Conservation (phyloP, 192 early-diverging fungal species). For the Chytriomyces confervae region DNA sequence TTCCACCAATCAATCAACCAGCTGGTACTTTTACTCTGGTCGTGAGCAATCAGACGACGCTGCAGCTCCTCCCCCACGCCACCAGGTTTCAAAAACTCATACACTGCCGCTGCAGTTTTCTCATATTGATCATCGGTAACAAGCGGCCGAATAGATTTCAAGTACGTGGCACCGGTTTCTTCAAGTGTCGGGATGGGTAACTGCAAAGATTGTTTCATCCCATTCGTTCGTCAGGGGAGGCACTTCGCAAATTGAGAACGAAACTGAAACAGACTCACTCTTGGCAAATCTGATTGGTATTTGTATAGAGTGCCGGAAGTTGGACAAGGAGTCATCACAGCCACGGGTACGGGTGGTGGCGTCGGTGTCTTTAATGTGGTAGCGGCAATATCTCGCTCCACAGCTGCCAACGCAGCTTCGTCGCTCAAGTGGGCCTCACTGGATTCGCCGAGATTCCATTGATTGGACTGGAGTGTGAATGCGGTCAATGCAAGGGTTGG, state of each 20-base stretch:
- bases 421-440: neutral
- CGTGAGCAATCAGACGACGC: constrained; percentile 76
- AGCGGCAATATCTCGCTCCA: neutral
- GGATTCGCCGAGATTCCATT: no score
- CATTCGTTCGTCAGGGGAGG: neutral
- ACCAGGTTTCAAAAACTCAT: constrained; percentile 79
- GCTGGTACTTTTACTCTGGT: constrained; percentile 74
- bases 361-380: neutral
- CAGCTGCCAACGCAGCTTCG: neutral
- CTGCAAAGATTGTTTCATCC: constrained; percentile 27
- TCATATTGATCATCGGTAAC: constrained; percentile 70
- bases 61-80: constrained; percentile 83
- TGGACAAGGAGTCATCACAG: neutral
- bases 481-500: no score
- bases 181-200: constrained; percentile 85
- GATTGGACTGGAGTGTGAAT: no score
- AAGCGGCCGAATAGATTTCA: constrained; percentile 77
- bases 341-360: neutral
- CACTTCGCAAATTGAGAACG: neutral
- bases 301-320: neutral
- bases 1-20: constrained; percentile 99
- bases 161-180: constrained; percentile 80
- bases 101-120: constrained; percentile 65
- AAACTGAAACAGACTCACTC: no score
- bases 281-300: neutral